Evolutionary conservation across 352 stramenopile species (phyloP).

Genomic region (Phytophthora pluvialis): DNA sequence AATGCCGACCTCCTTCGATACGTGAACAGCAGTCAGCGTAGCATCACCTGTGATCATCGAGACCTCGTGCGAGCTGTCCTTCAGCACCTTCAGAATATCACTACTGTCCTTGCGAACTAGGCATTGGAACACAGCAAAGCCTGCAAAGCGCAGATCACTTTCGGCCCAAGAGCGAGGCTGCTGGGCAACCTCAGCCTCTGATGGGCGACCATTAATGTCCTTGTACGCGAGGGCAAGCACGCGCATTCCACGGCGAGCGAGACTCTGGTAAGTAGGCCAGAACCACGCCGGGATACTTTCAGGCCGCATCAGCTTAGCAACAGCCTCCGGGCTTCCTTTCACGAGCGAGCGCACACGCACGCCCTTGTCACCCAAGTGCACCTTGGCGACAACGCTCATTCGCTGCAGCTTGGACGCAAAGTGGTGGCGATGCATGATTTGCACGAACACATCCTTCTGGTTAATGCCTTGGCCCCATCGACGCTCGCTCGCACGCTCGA

Average conservation of each 20-base stretch:
- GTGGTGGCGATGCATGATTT: conserved; percentile 94
- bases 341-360: conserved; percentile 90
- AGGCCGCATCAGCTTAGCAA: conserved; percentile 86
- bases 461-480: conserved; percentile 73
- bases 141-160: conserved; percentile 94
- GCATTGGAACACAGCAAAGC: conserved; percentile 93
- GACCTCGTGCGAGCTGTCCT: conserved; percentile 91
- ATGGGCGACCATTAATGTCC: conserved; percentile 80
- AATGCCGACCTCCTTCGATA: conserved; percentile 96
- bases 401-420: conserved; percentile 97
- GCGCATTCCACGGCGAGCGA: conserved; percentile 86
- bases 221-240: conserved; percentile 97
- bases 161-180: conserved; percentile 92
- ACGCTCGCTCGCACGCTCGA: conserved; percentile 70
- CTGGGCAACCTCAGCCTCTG: conserved; percentile 78
- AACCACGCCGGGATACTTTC: conserved; percentile 91
- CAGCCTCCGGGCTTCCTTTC: conserved; percentile 97
- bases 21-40: conserved; percentile 96
- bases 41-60: conserved; percentile 99
- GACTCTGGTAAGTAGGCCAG: conserved; percentile 86
- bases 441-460: conserved; percentile 83
- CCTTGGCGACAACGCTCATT: conserved; percentile 96
- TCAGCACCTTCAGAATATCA: conserved; percentile 93
- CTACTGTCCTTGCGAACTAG: conserved; percentile 97
- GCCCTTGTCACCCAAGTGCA: conserved; percentile 78